These are phyloP conservation scores for Imleria badia DNA, from an alignment of 768 basidiomycete species.

Conservation along the genomic window DNA sequence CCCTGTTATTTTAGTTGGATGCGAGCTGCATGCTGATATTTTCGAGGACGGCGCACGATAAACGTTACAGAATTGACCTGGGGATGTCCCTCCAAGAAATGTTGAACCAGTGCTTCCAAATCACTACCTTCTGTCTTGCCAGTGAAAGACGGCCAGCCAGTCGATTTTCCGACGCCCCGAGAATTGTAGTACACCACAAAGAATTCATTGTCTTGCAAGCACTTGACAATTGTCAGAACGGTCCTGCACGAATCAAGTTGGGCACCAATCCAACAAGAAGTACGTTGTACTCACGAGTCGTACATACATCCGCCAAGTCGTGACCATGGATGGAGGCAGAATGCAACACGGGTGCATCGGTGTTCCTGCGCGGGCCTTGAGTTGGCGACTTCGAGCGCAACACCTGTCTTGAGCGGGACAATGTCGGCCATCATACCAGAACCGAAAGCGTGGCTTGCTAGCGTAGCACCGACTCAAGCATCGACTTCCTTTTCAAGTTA, in stretches of 20 bases:
- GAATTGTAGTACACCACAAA: constrained; percentile 74
- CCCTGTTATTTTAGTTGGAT: constrained; percentile 47
- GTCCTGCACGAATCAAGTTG: constrained; percentile 11
- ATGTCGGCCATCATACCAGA: constrained; percentile 8
- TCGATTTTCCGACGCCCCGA: constrained; percentile 72
- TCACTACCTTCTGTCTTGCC: constrained; percentile 72
- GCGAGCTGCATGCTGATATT: not conserved
- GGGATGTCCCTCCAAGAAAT: constrained; percentile 45
- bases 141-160: constrained; percentile 71
- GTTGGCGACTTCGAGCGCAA: constrained; percentile 43
- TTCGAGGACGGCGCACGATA: constrained; percentile 46
- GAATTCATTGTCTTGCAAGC: constrained; percentile 47
- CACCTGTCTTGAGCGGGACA: constrained; percentile 35
- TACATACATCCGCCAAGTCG: constrained; percentile 76
- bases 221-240: constrained; percentile 45
- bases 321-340: constrained; percentile 87
- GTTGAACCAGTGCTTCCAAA: constrained; percentile 58
- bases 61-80: constrained; percentile 54
- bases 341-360: constrained; percentile 47
- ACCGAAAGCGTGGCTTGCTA: not conserved
- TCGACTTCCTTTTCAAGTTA: constrained; percentile 8
- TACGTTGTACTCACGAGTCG: constrained; percentile 59
- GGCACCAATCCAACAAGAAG: not conserved
- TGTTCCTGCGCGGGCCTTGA: constrained; percentile 26
- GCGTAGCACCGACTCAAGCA: not conserved